These are phyloP conservation scores for Aspergillus felis DNA, from an alignment of 2,329 filamentous ascomycete genomes.

Conservation along the genomic window DNA sequence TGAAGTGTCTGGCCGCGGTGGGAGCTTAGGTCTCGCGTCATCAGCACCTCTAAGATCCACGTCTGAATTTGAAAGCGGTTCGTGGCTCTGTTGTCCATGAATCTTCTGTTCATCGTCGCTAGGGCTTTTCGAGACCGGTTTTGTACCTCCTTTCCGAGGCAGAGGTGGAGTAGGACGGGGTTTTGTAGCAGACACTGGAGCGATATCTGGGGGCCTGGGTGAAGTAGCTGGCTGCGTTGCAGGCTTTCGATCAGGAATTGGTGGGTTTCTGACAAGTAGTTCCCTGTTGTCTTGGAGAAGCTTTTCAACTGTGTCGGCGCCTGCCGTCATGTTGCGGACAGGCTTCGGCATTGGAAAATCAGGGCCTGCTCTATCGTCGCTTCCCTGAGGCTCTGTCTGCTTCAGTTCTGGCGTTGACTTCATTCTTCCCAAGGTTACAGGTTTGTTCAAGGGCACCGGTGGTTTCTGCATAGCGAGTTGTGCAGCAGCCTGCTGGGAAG, in stretches of 20 bases:
- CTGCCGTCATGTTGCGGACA: slow-evolving; percentile 14
- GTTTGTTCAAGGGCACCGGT: slow-evolving; percentile 15
- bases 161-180: slow-evolving; percentile 14
- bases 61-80: slow-evolving; percentile 12
- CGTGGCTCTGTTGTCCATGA: slow-evolving; percentile 1
- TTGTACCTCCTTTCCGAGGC: slow-evolving; percentile 10
- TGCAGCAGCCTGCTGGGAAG: slow-evolving; percentile 33
- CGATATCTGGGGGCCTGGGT: slow-evolving; percentile 1
- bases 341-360: slow-evolving; percentile 24
- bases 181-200: slow-evolving; percentile 9
- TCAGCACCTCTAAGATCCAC: slow-evolving; percentile 11
- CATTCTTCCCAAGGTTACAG: background rate
- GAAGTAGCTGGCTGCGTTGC: background rate
- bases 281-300: slow-evolving; percentile 3
- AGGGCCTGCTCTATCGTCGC: slow-evolving; percentile 8
- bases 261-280: background rate
- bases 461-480: slow-evolving; percentile 32
- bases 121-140: background rate
- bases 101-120: background rate
- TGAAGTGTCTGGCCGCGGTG: slow-evolving; percentile 17
- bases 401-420: slow-evolving; percentile 3
- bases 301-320: slow-evolving; percentile 1
- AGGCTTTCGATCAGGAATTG: slow-evolving; percentile 12
- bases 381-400: slow-evolving; percentile 6
- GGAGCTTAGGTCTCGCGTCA: slow-evolving; percentile 22